Conservation (phyloP, 2,329 filamentous ascomycete species). For the Fusarium camptoceras region DNA sequence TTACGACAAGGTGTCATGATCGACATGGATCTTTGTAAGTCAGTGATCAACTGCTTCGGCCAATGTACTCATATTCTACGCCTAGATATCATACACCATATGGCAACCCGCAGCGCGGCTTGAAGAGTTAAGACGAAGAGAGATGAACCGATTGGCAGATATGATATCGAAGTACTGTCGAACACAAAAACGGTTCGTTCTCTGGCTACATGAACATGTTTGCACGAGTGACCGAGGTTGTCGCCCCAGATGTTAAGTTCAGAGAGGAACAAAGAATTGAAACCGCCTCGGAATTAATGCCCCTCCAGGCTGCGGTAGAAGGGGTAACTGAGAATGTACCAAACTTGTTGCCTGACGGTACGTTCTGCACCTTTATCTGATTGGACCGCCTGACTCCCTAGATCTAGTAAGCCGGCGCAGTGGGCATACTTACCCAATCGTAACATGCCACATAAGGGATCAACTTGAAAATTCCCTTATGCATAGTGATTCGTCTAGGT, state of each 20-base stretch:
- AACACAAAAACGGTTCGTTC: slow-evolving; percentile 6
- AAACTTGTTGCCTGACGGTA: slow-evolving; percentile 15
- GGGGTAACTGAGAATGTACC: background rate
- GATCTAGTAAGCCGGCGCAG: no score
- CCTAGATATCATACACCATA: slow-evolving; percentile 6
- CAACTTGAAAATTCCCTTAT: no score
- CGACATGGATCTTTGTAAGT: slow-evolving; percentile 22
- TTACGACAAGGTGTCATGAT: slow-evolving; percentile 9
- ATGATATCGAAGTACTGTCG: slow-evolving; percentile 9
- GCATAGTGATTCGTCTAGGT: no score
- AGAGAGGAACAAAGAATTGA: background rate
- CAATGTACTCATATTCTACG: background rate
- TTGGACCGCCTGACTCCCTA: no score
- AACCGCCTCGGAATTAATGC: background rate
- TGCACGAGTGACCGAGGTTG: background rate
- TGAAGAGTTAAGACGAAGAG: background rate
- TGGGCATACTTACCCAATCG: no score
- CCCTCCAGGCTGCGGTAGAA: background rate
- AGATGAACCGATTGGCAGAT: slow-evolving; percentile 15
- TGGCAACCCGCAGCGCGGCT: slow-evolving; percentile 7
- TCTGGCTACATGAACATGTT: slow-evolving; percentile 3
- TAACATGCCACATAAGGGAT: no score
- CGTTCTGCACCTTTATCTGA: no score
- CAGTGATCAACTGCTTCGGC: no score
- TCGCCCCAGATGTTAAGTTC: background rate